Base-by-base conservation (phyloP, 1,284 basidiomycete genomes). In the Pseudozyma sp. region DNA sequence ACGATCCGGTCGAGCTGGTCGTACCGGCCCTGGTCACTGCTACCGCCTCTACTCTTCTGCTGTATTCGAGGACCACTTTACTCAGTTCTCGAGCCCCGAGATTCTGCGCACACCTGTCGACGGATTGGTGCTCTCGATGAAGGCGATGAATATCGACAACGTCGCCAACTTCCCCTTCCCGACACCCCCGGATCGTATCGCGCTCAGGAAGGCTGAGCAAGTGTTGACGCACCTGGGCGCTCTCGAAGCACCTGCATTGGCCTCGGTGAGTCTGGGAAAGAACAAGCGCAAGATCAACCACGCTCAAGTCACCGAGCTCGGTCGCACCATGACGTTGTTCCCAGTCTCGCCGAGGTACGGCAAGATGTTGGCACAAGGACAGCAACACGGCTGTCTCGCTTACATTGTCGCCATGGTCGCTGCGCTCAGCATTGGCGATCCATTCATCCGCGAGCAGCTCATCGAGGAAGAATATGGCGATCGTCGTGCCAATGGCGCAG, bases 121-220 rank as follows among this genome's bases (percentile, higher is more conserved):
- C 80, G 95, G 95, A 0, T 91, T 99, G 25, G 94, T 99, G 12
- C 88, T 99, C 39, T 94, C 97, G 86, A 99, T 99, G 97, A 99
- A 99, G 88, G 92, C 91, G 84, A 98, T 99, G 95, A 94, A 97
- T 83, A 95, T 99, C 68, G 95, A 98, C 81, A 89, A 93, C 0
- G 94, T 99, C 21, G 89, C 93, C 79, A 97, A 98, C 86, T 99
- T 99, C 85, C 97, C 97, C 11, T 99, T 99, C 87, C 97, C 97
- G 0, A 98, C 97, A 0, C 92, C 96, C 10, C 97, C 97, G 0
- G 93, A 98, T 83, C 89, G 92, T n/a, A 80, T 86, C 5, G 89
- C 90, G 11, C 87, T 99, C 34, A 89, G 87, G 59, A 91, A 92
- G 80, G 95, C 97, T 1, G 96, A 99, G 85, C 90, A 89, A 45